Evolutionary conservation across 2,329 filamentous ascomycete genomes (phyloP), one percentile per base, ranked within the genome.

Genomic region (Ceratocystis lukuohia): DNA sequence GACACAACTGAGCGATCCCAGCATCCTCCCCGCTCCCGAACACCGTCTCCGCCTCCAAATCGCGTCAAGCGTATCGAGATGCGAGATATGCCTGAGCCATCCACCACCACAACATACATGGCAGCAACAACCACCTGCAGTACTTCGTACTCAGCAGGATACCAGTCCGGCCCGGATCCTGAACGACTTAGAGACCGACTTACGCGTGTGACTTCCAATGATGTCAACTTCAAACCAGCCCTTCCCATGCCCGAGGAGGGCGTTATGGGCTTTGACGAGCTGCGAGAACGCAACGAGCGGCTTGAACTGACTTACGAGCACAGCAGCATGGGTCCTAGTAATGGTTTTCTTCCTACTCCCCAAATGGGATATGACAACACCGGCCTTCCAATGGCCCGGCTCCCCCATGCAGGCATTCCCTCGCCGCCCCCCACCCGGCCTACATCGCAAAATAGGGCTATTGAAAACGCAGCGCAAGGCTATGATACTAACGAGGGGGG

Each of bases 61-160:
- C 66, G 66, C 10, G 66, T 67, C 20, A 67, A 67, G 48, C 66
- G 66, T 8, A 67, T 67, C 33, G 66, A 67, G 33, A 67, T 67
- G 66, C 61, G 65, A 48, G 63, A 67, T 48, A 65, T 67, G 57
- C 66, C 66, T 5, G 66, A 67, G n/a, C n/a, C 66, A 7, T 67
- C 66, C 5, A 57, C 53, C 17, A n/a, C 53, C 17, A 57, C 53
- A 30, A 57, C 53, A 30, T 57, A 57, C 53, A 30, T 57, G 53
- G 65, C 48, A 41, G 65, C 61, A 33, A 62, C 44, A 8, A 50
- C 61, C 30, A 63, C 65, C 25, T 50, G 61, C 48, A 62, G 61
- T 28, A 53, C 65, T 4, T 66, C 65, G 5, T 66, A 66, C 61
- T 45, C 61, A 3, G 61, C 65, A 10, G 64, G 45, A 7, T 65